Evolutionary conservation across 495 filamentous ascomycete genomes (phyloP).

Genomic region (Talaromyces wortmannii): DNA sequence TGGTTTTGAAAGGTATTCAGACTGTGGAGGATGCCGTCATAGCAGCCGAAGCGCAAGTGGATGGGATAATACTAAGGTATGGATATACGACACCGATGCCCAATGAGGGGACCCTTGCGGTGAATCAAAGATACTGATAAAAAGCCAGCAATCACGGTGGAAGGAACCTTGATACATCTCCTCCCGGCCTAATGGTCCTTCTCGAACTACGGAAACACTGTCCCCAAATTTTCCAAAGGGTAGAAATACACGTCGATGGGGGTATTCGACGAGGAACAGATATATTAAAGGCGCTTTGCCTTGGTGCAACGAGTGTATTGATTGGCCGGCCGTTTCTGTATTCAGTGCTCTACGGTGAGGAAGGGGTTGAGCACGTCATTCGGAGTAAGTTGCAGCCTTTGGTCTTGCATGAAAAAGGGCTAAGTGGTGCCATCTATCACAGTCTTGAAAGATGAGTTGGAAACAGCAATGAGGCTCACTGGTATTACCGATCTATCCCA

Average conservation of each 20-base stretch:
- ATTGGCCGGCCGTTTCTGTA: conserved; percentile 59
- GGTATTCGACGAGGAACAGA: conserved; percentile 58
- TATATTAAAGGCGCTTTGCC: conserved; percentile 61
- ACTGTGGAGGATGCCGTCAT: conserved; percentile 46
- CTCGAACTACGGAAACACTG: conserved; percentile 57
- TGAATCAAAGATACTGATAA: too few relatives aligned
- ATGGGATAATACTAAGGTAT: conserved; percentile 46
- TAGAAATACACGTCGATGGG: conserved; percentile 63
- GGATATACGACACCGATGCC: conserved; percentile 7
- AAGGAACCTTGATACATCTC: conserved; percentile 57
- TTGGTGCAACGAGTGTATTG: conserved; percentile 59
- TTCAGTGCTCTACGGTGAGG: conserved; percentile 35
- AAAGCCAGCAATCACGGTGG: conserved; percentile 63
- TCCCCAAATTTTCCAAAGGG: conserved; percentile 50
- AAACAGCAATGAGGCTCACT: conserved; percentile 63
- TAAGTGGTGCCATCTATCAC: not conserved
- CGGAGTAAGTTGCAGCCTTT: conserved; percentile 31
- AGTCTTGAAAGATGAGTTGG: conserved; percentile 67
- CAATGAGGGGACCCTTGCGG: too few relatives aligned
- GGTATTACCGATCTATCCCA: conserved; percentile 60
- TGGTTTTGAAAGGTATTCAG: conserved; percentile 52
- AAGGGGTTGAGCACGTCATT: conserved; percentile 33
- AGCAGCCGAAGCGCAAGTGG: conserved; percentile 45
- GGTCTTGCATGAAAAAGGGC: not conserved
- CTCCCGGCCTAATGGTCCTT: conserved; percentile 53